Conservation (phyloP, 495 filamentous ascomycete genomes). For the Tuber brumale region DNA sequence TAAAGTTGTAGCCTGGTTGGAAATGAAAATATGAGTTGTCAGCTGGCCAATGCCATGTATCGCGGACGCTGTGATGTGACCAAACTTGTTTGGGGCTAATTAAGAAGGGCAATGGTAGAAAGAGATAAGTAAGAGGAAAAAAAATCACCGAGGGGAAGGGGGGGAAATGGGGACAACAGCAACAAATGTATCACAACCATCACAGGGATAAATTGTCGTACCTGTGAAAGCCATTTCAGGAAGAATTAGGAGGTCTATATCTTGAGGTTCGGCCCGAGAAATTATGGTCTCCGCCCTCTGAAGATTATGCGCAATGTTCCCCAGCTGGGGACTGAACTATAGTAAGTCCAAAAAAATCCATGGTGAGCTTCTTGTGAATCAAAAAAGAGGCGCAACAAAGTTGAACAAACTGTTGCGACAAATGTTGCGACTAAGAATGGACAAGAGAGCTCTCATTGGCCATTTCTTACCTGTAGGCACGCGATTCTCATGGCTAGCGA, state of each 20-base stretch:
- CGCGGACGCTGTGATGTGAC: conserved; percentile 4
- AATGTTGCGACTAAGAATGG: conserved; percentile 8
- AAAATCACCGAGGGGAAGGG: conserved; percentile 7
- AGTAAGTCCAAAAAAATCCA: conserved; percentile 6
- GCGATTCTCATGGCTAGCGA: conserved; percentile 41
- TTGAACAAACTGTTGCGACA: not conserved
- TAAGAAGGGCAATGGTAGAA: conserved; percentile 10
- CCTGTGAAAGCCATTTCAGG: conserved; percentile 86
- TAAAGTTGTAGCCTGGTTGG: conserved; percentile 78
- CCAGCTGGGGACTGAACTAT: conserved; percentile 50
- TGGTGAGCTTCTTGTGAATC: conserved; percentile 14
- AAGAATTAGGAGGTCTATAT: conserved; percentile 67
- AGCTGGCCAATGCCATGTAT: conserved; percentile 18
- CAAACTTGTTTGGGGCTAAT: conserved; percentile 10
- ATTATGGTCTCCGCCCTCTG: conserved; percentile 66
- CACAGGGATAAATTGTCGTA: conserved; percentile 44
- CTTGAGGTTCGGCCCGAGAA: conserved; percentile 48
- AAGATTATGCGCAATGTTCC: conserved; percentile 70
- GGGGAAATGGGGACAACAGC: conserved; percentile 6
- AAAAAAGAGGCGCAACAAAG: not conserved
- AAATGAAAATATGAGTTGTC: conserved; percentile 11
- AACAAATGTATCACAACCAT: conserved; percentile 13
- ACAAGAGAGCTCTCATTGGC: conserved; percentile 11
- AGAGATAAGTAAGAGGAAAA: conserved; percentile 6
- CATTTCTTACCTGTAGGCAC: conserved; percentile 40